These are phyloP conservation scores for Candida anglica DNA, from an alignment of 805 yeast genomes.

Conservation along the genomic window DNA sequence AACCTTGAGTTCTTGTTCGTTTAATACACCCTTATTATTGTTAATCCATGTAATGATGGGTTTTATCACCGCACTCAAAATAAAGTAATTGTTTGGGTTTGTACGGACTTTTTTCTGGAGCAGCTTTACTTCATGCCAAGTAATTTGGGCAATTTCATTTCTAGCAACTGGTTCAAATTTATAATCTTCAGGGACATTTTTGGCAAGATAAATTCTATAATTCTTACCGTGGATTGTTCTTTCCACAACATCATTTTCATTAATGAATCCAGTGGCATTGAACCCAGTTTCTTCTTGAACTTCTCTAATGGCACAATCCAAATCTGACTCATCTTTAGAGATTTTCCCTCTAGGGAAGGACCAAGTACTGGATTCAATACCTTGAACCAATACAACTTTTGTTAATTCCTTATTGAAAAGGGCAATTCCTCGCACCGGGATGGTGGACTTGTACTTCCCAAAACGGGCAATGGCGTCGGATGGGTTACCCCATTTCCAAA, in stretches of 20 bases:
- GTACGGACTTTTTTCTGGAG: slow-evolving; percentile 39
- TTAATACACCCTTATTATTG: slow-evolving; percentile 43
- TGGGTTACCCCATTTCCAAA: slow-evolving; percentile 85
- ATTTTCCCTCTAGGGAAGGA: slow-evolving; percentile 97
- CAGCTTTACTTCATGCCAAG: slow-evolving; percentile 65
- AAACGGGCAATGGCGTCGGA: slow-evolving; percentile 75
- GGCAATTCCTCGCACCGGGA: slow-evolving; percentile 97
- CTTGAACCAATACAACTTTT: slow-evolving; percentile 76
- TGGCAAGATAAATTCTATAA: slow-evolving; percentile 74
- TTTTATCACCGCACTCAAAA: slow-evolving; percentile 46
- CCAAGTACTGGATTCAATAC: slow-evolving; percentile 79
- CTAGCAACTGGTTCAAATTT: slow-evolving; percentile 79
- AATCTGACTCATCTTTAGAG: slow-evolving; percentile 86
- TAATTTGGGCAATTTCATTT: slow-evolving; percentile 79
- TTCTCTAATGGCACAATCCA: slow-evolving; percentile 87
- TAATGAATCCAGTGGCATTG: slow-evolving; percentile 65
- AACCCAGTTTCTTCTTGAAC: slow-evolving; percentile 92
- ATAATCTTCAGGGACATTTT: slow-evolving; percentile 72
- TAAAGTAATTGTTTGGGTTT: slow-evolving; percentile 35
- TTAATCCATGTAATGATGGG: slow-evolving; percentile 54
- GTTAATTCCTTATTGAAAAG: slow-evolving; percentile 67
- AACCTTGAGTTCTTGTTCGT: slow-evolving; percentile 56
- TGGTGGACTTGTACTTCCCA: slow-evolving; percentile 78
- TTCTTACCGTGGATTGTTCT: slow-evolving; percentile 80
- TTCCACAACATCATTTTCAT: slow-evolving; percentile 72